phyloP scores from a whole-genome alignment of 139 green algal genomes.

The Chlamydomonas sphaeroides region DNA sequence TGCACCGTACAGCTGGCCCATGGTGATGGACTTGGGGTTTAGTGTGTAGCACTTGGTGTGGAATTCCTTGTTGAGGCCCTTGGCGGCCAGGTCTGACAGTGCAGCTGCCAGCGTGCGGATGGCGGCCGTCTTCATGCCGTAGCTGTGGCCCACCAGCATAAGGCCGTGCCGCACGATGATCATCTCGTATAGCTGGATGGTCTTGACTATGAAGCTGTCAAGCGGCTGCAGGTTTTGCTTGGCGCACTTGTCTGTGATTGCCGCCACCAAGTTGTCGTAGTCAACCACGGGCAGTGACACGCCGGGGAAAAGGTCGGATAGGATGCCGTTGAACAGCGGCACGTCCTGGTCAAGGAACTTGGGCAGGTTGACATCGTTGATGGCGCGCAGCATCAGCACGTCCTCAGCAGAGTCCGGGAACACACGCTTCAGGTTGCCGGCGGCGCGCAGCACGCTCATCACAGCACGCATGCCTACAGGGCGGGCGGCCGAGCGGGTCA shows the following conservation, averaged over 20 bases:
- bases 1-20: slow-evolving; percentile 85
- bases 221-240: slow-evolving; percentile 66
- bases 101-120: slow-evolving; percentile 62
- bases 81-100: slow-evolving; percentile 62
- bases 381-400: slow-evolving; percentile 81
- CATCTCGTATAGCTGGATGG: slow-evolving; percentile 87
- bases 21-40: slow-evolving; percentile 82
- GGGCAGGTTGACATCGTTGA: slow-evolving; percentile 87
- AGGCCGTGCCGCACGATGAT: slow-evolving; percentile 85
- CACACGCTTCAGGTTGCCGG: slow-evolving; percentile 70
- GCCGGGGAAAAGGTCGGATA: slow-evolving; percentile 79
- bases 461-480: slow-evolving; percentile 79
- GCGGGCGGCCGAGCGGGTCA: not conserved
- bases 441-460: slow-evolving; percentile 81
- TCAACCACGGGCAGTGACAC: slow-evolving; percentile 64
- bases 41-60: slow-evolving; percentile 63
- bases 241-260: slow-evolving; percentile 65
- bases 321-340: slow-evolving; percentile 82
- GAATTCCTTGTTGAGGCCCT: slow-evolving; percentile 55
- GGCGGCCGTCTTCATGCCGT: slow-evolving; percentile 75
- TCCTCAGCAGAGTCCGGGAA: slow-evolving; percentile 69
- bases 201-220: slow-evolving; percentile 77
- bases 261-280: slow-evolving; percentile 69
- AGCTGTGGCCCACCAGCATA: slow-evolving; percentile 81
- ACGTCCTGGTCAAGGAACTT: slow-evolving; percentile 90